These are phyloP conservation scores for Fusarium protoensiforme DNA, from an alignment of 2,329 filamentous ascomycete species.

Conservation along the genomic window DNA sequence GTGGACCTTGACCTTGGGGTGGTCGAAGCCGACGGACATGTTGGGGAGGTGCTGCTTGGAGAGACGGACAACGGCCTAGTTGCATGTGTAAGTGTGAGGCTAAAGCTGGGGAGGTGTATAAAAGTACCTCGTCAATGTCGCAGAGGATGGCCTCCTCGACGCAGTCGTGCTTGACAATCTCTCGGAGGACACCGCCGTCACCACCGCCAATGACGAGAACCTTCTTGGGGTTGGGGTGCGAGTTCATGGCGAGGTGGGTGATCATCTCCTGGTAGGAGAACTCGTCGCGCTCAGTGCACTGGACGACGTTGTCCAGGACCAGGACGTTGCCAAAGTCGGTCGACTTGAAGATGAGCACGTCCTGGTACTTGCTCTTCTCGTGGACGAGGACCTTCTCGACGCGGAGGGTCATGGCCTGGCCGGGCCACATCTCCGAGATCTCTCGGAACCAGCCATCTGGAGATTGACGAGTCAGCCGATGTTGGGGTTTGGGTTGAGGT, in stretches of 20 bases:
- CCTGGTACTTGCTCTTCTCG: conserved; percentile 99
- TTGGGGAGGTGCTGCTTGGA: conserved; percentile 97
- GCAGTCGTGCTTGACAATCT: conserved; percentile 98
- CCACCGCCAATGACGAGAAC: conserved; percentile 98
- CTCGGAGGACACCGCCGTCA: conserved; percentile 95
- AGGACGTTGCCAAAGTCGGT: conserved; percentile 96
- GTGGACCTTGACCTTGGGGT: conserved; percentile 93
- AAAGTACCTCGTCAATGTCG: conserved; percentile 91
- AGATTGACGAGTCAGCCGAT: conserved; percentile 18
- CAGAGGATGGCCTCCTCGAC: conserved; percentile 97
- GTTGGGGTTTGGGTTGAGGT: not conserved
- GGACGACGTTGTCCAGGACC: conserved; percentile 98
- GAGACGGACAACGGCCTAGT: conserved; percentile 90
- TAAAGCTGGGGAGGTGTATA: not conserved
- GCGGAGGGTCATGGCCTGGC: conserved; percentile 98
- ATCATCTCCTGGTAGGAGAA: conserved; percentile 99
- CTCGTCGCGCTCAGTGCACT: conserved; percentile 98
- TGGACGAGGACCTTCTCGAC: conserved; percentile 98
- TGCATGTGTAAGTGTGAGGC: conserved; percentile 54
- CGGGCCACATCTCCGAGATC: conserved; percentile 98
- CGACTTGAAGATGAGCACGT: conserved; percentile 98
- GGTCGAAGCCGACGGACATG: conserved; percentile 93
- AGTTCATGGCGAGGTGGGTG: conserved; percentile 97
- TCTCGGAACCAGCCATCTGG: conserved; percentile 99
- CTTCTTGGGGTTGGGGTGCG: conserved; percentile 97